phyloP scores from a whole-genome alignment of 78 protist genomes.

The Polysphondylium violaceum region DNA sequence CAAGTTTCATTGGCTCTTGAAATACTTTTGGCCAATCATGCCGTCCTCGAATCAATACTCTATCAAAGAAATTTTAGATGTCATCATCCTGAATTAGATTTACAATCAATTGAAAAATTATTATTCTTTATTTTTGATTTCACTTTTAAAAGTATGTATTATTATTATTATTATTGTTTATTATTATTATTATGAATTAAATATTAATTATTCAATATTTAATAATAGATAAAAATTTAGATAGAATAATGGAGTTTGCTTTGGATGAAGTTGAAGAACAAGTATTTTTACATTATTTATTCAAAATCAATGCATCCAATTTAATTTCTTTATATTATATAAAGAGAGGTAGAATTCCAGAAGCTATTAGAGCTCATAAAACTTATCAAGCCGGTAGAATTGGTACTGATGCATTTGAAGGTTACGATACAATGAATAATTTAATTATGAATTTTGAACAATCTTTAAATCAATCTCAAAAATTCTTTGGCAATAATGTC shows the following conservation, averaged over 20 bases:
- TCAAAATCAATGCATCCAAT: neutral
- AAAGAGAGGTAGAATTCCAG: conserved; percentile 43
- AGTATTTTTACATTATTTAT: conserved; percentile 14
- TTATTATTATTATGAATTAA: too few relatives aligned
- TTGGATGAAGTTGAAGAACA: conserved; percentile 32
- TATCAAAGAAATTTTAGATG: conserved; percentile 32
- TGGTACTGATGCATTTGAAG: neutral
- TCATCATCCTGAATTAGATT: neutral
- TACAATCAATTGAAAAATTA: neutral
- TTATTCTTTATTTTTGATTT: neutral
- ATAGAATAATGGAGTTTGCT: neutral
- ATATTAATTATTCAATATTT: too few relatives aligned
- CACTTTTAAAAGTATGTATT: neutral
- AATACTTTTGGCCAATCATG: conserved; percentile 33
- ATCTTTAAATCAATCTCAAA: conserved; percentile 14
- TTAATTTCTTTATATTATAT: conserved; percentile 3
- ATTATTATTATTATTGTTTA: too few relatives aligned
- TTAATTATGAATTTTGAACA: conserved; percentile 23
- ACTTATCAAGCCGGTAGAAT: neutral
- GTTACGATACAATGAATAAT: conserved; percentile 10
- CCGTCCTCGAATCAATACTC: conserved; percentile 28
- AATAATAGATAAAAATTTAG: neutral
- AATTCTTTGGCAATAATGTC: neutral
- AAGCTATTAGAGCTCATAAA: neutral
- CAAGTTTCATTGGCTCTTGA: conserved; percentile 8